phyloP scores from a whole-genome alignment of 2,329 filamentous ascomycete species.

The Pseudocercospora macadamiae region DNA sequence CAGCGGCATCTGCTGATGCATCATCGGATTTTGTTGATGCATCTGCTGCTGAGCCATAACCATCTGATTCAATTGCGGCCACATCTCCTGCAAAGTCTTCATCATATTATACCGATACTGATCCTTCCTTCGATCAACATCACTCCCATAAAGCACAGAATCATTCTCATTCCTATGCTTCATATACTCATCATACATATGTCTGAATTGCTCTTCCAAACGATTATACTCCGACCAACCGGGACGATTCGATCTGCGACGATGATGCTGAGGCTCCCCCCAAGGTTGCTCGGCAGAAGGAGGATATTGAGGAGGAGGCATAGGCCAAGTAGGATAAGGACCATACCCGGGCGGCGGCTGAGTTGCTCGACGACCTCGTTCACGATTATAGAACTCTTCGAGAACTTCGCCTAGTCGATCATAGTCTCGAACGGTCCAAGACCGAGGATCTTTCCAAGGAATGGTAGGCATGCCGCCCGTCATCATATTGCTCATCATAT shows the following conservation, averaged over 20 bases:
- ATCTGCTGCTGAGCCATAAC: slow-evolving; percentile 8
- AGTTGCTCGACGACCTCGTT: background rate
- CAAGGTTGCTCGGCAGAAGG: no score
- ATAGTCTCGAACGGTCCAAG: slow-evolving; percentile 33
- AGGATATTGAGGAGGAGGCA: background rate
- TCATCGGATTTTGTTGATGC: background rate
- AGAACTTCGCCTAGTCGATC: slow-evolving; percentile 32
- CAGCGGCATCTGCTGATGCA: background rate
- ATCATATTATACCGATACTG: slow-evolving; percentile 30
- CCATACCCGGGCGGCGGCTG: background rate
- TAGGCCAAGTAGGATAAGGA: background rate
- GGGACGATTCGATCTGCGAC: slow-evolving; percentile 8
- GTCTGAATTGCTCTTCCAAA: slow-evolving; percentile 24
- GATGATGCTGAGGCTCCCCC: no score
- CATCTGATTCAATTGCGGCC: slow-evolving; percentile 30
- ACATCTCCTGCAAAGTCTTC: slow-evolving; percentile 30
- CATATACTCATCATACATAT: slow-evolving; percentile 27
- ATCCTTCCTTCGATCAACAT: slow-evolving; percentile 30
- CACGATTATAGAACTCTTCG: slow-evolving; percentile 22
- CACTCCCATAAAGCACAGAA: slow-evolving; percentile 30
- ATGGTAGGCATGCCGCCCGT: slow-evolving; percentile 10
- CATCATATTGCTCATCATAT: slow-evolving; percentile 28
- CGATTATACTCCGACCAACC: slow-evolving; percentile 21
- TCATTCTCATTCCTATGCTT: slow-evolving; percentile 24
- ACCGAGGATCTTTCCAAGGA: slow-evolving; percentile 23